Evolutionary conservation across 2,329 filamentous ascomycete genomes (phyloP).

Genomic region (Penicillium sp.): DNA sequence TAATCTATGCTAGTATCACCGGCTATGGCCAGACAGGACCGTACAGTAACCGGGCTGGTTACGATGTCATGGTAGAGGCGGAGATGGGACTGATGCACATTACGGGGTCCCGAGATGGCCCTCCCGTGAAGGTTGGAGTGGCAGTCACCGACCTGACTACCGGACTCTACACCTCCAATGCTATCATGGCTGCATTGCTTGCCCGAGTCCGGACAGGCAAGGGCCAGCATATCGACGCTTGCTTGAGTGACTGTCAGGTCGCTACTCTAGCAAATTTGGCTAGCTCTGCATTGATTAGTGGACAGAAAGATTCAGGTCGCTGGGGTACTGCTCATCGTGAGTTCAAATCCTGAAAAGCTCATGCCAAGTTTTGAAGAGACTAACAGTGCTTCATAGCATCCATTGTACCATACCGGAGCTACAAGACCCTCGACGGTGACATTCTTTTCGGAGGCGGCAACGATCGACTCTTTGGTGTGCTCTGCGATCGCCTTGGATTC

Average conservation of each 20-base stretch:
- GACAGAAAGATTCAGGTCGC: conserved; percentile 80
- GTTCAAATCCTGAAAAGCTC: conserved; percentile 20
- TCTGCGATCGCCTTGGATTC: conserved; percentile 59
- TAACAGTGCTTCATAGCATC: conserved; percentile 63
- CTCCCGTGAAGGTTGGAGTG: conserved; percentile 95
- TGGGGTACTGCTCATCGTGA: conserved; percentile 96
- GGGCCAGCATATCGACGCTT: conserved; percentile 91
- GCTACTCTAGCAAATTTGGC: conserved; percentile 95
- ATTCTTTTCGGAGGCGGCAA: conserved; percentile 66
- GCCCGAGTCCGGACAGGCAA: conserved; percentile 70
- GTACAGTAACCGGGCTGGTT: conserved; percentile 82
- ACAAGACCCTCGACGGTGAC: conserved; percentile 64
- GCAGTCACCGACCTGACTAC: conserved; percentile 96
- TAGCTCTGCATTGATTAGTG: conserved; percentile 85
- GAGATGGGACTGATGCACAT: conserved; percentile 99
- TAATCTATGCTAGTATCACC: conserved; percentile 96
- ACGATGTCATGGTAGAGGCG: conserved; percentile 99
- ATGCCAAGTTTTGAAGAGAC: neutral
- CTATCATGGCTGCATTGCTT: conserved; percentile 92
- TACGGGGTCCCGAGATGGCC: conserved; percentile 81
- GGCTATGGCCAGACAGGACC: conserved; percentile 96
- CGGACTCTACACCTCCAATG: conserved; percentile 90
- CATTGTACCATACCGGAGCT: conserved; percentile 93
- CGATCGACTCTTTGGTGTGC: conserved; percentile 61
- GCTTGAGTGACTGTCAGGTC: conserved; percentile 91